Conservation (phyloP, 2,329 filamentous ascomycete species). For the Alternaria incomplexa region DNA sequence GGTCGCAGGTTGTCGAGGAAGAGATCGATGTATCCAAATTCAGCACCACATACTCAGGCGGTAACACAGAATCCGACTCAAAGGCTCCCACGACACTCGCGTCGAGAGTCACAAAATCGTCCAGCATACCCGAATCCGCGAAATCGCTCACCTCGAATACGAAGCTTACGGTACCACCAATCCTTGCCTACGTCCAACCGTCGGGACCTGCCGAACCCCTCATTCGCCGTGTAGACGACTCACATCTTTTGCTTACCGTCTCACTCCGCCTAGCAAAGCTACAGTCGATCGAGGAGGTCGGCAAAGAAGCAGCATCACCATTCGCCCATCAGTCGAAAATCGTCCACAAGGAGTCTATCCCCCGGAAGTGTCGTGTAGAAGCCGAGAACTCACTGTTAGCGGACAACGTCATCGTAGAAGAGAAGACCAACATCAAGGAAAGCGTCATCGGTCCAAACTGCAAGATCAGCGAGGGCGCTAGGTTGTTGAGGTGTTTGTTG, state of each 20-base stretch:
- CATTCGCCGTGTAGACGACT: slow-evolving; percentile 87
- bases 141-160: slow-evolving; percentile 35
- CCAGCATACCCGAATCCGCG: slow-evolving; percentile 35
- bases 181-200: slow-evolving; percentile 83
- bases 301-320: slow-evolving; percentile 61
- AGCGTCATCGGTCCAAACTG: slow-evolving; percentile 86
- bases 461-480: slow-evolving; percentile 83
- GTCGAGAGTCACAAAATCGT: slow-evolving; percentile 43
- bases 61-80: slow-evolving; percentile 10
- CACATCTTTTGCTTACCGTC: slow-evolving; percentile 78
- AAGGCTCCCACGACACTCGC: slow-evolving; percentile 33
- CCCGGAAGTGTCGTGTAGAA: slow-evolving; percentile 80
- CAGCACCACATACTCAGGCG: slow-evolving; percentile 57
- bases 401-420: slow-evolving; percentile 87
- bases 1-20: slow-evolving; percentile 54
- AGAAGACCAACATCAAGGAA: slow-evolving; percentile 91
- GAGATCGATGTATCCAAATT: slow-evolving; percentile 61
- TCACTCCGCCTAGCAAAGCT: slow-evolving; percentile 88
- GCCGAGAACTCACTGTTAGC: slow-evolving; percentile 81
- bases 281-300: slow-evolving; percentile 70
- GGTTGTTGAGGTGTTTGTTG: slow-evolving; percentile 83
- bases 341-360: slow-evolving; percentile 81
- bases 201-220: slow-evolving; percentile 64
- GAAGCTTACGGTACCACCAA: slow-evolving; percentile 67
- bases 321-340: slow-evolving; percentile 82